Evolutionary conservation across 2,329 filamentous ascomycete genomes (phyloP).

Genomic region (Fusarium oligoseptatum): DNA sequence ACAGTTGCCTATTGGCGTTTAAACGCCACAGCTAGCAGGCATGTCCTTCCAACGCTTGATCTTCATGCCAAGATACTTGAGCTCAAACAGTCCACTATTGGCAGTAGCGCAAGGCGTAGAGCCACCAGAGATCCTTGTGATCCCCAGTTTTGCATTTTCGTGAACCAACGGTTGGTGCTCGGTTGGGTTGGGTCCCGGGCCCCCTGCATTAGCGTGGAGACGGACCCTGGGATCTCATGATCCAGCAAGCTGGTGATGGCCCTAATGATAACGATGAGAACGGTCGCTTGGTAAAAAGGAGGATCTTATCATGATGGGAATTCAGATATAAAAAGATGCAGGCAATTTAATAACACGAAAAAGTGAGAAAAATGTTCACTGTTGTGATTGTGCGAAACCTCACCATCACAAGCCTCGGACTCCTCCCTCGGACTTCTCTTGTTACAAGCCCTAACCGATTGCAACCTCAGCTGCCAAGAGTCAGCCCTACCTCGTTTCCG

Average conservation of each 20-base stretch:
- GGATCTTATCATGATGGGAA: background rate
- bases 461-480: background rate
- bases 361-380: background rate
- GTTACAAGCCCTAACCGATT: background rate
- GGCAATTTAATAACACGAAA: background rate
- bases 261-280: background rate
- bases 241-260: background rate
- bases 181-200: background rate
- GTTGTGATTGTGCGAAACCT: background rate
- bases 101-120: background rate
- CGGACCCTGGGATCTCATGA: background rate
- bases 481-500: background rate
- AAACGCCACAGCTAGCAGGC: background rate
- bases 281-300: background rate
- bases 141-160: background rate
- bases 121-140: background rate
- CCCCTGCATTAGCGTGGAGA: background rate
- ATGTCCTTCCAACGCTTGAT: background rate
- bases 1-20: background rate
- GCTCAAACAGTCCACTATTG: background rate
- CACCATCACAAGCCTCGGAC: background rate
- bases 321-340: too few species aligned
- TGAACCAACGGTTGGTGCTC: background rate
- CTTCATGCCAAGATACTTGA: background rate
- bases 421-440: background rate